Evolutionary conservation across 768 basidiomycete genomes (phyloP).

Genomic region (Tylopilus plumbeoviolaceoides): DNA sequence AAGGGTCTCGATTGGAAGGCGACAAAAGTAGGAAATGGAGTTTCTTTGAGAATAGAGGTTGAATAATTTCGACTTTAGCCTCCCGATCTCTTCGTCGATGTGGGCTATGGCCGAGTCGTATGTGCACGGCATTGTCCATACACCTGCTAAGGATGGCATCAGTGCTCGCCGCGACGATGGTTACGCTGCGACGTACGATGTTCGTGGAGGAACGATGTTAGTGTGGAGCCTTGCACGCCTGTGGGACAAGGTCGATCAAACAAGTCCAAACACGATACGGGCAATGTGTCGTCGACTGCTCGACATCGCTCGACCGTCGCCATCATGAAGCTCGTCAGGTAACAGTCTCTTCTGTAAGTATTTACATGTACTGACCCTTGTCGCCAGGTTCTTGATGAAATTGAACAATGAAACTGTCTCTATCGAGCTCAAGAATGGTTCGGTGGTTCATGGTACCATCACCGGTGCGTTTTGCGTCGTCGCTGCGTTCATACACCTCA

Average conservation of each 20-base stretch:
- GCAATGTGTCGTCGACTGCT: conserved; percentile 1
- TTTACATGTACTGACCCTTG: neutral
- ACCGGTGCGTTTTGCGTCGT: conserved; percentile 58
- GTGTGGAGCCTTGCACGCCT: too few relatives aligned
- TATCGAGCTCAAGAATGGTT: conserved; percentile 97
- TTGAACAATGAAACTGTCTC: conserved; percentile 99
- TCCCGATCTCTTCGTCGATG: neutral
- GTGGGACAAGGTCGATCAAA: conserved; percentile 9
- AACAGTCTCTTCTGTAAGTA: conserved; percentile 14
- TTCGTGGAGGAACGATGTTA: too few relatives aligned
- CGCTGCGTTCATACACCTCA: neutral
- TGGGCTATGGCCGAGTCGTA: neutral
- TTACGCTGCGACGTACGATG: too few relatives aligned
- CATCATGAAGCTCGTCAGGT: conserved; percentile 86
- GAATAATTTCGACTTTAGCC: neutral
- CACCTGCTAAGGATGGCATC: too few relatives aligned
- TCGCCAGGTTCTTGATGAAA: conserved; percentile 93
- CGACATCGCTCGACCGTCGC: conserved; percentile 25
- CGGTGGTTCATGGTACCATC: conserved; percentile 92
- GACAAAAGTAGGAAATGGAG: neutral
- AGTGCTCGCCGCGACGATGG: neutral
- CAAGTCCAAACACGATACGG: conserved; percentile 20
- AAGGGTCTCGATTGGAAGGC: neutral
- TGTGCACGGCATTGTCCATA: too few relatives aligned
- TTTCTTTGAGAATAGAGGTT: neutral